Conservation (phyloP, 768 basidiomycete species). For the Mrakia frigida region DNA sequence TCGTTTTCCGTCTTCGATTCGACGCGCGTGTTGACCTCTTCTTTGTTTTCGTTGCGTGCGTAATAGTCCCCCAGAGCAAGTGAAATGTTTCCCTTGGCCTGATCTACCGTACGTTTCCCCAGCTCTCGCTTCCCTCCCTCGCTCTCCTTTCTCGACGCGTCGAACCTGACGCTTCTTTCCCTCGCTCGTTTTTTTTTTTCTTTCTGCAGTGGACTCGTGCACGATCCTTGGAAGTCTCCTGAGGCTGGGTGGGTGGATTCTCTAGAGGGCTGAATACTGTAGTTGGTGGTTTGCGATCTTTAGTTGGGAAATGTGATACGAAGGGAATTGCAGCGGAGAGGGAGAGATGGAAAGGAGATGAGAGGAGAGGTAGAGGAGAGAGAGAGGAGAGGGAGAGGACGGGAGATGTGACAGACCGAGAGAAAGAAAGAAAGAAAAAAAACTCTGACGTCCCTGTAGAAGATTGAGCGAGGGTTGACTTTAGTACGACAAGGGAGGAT, state of each 20-base stretch:
- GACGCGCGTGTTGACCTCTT: neutral
- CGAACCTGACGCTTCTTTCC: neutral
- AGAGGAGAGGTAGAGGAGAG: no score
- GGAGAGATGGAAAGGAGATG: no score
- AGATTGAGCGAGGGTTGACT: no score
- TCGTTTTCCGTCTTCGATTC: neutral
- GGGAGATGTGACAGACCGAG: no score
- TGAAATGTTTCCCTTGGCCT: slow-evolving; percentile 14
- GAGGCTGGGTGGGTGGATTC: slow-evolving; percentile 1
- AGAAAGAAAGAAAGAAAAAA: no score
- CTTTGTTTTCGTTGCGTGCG: neutral
- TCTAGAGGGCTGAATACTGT: neutral
- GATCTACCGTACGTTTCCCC: neutral
- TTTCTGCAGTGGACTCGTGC: slow-evolving; percentile 1
- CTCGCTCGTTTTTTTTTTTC: neutral
- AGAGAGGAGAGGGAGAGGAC: no score
- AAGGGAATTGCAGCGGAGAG: no score
- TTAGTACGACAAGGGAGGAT: no score
- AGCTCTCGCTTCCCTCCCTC: neutral
- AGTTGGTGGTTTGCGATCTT: no score
- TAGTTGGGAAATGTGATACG: no score
- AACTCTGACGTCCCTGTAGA: no score
- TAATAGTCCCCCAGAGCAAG: neutral
- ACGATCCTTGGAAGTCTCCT: neutral
- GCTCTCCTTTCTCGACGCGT: neutral